Evolutionary conservation across 192 early-diverging fungal species (phyloP).

Genomic region (Obelidium mucronatum): DNA sequence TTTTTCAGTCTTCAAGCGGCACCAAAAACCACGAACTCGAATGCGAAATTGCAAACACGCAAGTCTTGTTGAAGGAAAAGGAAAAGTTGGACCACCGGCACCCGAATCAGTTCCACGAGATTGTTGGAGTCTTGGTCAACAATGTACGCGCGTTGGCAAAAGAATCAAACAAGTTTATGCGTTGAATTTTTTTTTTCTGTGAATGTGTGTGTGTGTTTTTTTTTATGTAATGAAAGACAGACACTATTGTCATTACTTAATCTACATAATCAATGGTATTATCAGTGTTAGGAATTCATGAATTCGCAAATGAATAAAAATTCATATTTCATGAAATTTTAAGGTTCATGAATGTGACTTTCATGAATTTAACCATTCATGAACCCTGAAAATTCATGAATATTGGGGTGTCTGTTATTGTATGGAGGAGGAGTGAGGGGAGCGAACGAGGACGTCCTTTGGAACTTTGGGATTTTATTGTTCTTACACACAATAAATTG

Average conservation of each 20-base stretch:
- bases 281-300: no score
- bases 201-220: not conserved
- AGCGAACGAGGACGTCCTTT: no score
- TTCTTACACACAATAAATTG: not conserved
- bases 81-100: constrained; percentile 62
- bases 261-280: no score
- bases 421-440: no score
- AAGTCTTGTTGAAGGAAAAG: constrained; percentile 66
- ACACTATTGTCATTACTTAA: no score
- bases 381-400: not conserved
- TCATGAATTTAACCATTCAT: no score
- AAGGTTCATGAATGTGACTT: no score
- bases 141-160: constrained; percentile 72
- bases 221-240: not conserved
- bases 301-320: no score
- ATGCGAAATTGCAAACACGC: constrained; percentile 74
- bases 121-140: constrained; percentile 78
- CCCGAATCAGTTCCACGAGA: constrained; percentile 71
- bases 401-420: no score
- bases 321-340: no score
- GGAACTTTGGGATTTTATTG: no score
- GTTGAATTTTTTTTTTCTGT: not conserved
- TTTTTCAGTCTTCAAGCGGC: not conserved
- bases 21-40: constrained; percentile 85
- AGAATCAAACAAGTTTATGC: constrained; percentile 32